phyloP scores from a whole-genome alignment of 176 grass and related monocot species.

The Rhynchospora tenuis region DNA sequence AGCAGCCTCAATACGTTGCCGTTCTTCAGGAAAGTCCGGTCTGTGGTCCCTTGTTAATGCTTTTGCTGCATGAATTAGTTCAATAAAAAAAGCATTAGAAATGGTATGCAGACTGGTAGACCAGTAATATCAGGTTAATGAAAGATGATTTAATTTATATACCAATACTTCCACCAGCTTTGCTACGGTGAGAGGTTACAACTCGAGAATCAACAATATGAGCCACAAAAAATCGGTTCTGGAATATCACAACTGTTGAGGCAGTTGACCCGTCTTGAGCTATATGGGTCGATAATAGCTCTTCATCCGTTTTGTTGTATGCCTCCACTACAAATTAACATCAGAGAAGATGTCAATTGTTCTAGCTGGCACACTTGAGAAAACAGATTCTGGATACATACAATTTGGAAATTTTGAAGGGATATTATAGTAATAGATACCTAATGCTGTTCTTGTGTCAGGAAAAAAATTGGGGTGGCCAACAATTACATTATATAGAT shows the following conservation, averaged over 20 bases:
- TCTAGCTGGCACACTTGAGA: neutral
- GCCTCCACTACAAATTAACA: conserved; percentile 3
- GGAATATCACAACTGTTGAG: conserved; percentile 5
- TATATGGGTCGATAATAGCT: neutral
- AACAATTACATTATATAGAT: conserved; percentile 5
- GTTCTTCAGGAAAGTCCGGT: conserved; percentile 6
- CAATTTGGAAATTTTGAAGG: neutral
- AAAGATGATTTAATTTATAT: neutral
- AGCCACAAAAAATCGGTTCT: conserved; percentile 5
- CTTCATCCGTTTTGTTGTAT: conserved; percentile 15
- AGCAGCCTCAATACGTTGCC: conserved; percentile 12
- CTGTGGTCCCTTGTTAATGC: conserved; percentile 22
- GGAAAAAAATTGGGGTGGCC: conserved; percentile 9
- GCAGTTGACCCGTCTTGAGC: conserved; percentile 11
- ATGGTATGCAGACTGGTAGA: neutral
- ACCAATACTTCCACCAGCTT: neutral
- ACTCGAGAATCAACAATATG: conserved; percentile 20
- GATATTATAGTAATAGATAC: neutral
- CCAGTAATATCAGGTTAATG: neutral
- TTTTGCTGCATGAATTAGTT: conserved; percentile 12
- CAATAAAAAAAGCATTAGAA: neutral
- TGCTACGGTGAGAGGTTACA: neutral
- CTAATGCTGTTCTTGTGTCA: conserved; percentile 20
- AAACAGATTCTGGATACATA: neutral
- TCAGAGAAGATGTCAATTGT: conserved; percentile 11